Percentiles rank a stretch among this genome's conserved stretches.
Conservation (phyloP, 2,329 filamentous ascomycete genomes). For the Gremmenia infestans region DNA sequence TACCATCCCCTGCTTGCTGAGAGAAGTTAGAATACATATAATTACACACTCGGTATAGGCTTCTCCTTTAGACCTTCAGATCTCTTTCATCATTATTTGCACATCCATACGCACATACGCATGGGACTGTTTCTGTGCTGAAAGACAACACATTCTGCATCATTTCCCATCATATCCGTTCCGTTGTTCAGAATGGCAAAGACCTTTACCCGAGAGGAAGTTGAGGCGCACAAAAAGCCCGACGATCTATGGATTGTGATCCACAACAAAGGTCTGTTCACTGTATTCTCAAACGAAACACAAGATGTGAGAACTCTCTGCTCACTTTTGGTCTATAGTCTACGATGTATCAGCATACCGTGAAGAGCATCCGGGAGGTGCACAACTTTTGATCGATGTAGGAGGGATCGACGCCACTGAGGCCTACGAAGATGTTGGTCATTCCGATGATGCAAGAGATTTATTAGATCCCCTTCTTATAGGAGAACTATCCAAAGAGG, state of each 20-base stretch:
- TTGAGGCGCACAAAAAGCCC: conserved; percentile 45
- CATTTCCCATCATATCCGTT: no score
- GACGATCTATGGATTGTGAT: conserved; percentile 51
- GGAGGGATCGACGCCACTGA: conserved; percentile 72
- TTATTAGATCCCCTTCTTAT: conserved; percentile 10
- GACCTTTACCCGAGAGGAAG: conserved; percentile 31
- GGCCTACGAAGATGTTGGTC: conserved; percentile 77
- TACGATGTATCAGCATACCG: conserved; percentile 55
- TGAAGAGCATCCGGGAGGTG: conserved; percentile 64
- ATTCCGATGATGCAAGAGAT: conserved; percentile 52
- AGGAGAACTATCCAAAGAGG: conserved; percentile 7
- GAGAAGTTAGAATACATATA: no score
- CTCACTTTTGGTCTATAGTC: conserved; percentile 35
- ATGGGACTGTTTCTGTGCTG: no score
- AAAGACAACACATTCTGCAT: no score
- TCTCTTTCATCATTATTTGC: no score
- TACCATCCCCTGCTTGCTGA: no score
- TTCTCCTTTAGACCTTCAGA: no score
- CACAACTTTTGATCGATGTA: conserved; percentile 72
- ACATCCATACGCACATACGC: no score
- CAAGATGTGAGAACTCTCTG: no score
- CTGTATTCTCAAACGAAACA: no score
- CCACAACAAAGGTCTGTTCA: conserved; percentile 45
- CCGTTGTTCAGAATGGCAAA: background rate
- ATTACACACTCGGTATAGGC: no score